phyloP scores from a whole-genome alignment of 176 grass and related monocot species.

The Poa annua region DNA sequence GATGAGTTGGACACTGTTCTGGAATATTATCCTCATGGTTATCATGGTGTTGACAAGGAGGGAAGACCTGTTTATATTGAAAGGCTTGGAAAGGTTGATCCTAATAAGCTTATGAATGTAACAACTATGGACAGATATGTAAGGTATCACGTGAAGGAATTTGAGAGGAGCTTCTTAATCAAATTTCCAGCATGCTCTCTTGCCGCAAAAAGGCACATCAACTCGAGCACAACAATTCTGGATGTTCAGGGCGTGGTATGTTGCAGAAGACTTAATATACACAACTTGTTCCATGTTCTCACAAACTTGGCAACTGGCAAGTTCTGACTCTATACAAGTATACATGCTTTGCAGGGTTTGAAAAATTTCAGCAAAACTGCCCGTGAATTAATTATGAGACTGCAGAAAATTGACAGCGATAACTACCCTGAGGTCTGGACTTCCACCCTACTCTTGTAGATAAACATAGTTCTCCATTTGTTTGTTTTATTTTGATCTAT shows the following conservation, averaged over 20 bases:
- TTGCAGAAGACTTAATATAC: constrained; percentile 17
- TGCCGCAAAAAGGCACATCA: constrained; percentile 92
- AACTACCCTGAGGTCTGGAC: constrained; percentile 92
- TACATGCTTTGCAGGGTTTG: constrained; percentile 65
- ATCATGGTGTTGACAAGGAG: constrained; percentile 94
- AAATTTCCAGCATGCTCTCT: constrained; percentile 94
- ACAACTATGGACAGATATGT: constrained; percentile 97
- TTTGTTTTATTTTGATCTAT: constrained; percentile 13
- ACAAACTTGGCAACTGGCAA: constrained; percentile 4
- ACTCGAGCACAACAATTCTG: constrained; percentile 89
- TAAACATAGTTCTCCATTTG: not conserved
- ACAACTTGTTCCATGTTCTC: not conserved
- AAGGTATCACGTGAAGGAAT: constrained; percentile 89
- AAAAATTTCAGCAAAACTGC: constrained; percentile 99
- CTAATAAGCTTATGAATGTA: constrained; percentile 86
- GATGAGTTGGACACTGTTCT: constrained; percentile 77
- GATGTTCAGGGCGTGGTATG: constrained; percentile 98
- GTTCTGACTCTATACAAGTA: constrained; percentile 19
- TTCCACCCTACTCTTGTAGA: not conserved
- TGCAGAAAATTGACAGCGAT: constrained; percentile 94
- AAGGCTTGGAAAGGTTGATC: constrained; percentile 94
- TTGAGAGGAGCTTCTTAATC: constrained; percentile 89
- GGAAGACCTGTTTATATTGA: constrained; percentile 96
- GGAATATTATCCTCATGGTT: constrained; percentile 96
- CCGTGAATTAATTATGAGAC: constrained; percentile 75